phyloP scores from a whole-genome alignment of 441 rosid species.

The Breynia disticha region DNA sequence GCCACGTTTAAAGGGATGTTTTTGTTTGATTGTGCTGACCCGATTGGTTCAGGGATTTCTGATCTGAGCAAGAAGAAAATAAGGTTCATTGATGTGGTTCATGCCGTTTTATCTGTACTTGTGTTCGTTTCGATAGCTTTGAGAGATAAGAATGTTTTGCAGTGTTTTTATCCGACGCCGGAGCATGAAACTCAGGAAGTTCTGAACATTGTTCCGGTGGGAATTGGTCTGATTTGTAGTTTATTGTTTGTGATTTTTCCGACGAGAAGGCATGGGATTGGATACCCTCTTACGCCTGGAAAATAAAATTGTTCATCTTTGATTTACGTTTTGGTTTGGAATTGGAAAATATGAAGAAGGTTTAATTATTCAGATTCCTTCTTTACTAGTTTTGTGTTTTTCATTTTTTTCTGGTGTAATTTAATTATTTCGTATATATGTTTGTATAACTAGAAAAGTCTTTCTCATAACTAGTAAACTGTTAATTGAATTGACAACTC shows the following conservation, averaged over 20 bases:
- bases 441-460: too few species aligned
- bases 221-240: conserved; percentile 55
- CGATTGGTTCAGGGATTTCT: conserved; percentile 28
- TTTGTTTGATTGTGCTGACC: conserved; percentile 57
- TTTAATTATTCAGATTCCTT: too few species aligned
- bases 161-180: conserved; percentile 63
- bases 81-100: conserved; percentile 52
- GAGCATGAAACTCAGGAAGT: conserved; percentile 42
- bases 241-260: conserved; percentile 70
- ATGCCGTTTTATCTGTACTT: conserved; percentile 50
- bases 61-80: conserved; percentile 33
- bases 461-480: too few species aligned
- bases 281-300: conserved; percentile 55
- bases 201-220: conserved; percentile 57
- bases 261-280: conserved; percentile 75
- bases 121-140: conserved; percentile 57
- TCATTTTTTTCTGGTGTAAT: too few species aligned
- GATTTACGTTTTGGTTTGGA: too few species aligned
- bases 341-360: too few species aligned
- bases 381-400: too few species aligned
- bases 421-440: too few species aligned
- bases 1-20: conserved; percentile 55
- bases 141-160: conserved; percentile 53
- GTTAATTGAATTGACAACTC: too few species aligned
- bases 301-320: conserved; percentile 14